Percentiles rank a stretch among this genome's conserved stretches.
Conservation (phyloP, 495 filamentous ascomycete species). For the Daldinia decipiens region DNA sequence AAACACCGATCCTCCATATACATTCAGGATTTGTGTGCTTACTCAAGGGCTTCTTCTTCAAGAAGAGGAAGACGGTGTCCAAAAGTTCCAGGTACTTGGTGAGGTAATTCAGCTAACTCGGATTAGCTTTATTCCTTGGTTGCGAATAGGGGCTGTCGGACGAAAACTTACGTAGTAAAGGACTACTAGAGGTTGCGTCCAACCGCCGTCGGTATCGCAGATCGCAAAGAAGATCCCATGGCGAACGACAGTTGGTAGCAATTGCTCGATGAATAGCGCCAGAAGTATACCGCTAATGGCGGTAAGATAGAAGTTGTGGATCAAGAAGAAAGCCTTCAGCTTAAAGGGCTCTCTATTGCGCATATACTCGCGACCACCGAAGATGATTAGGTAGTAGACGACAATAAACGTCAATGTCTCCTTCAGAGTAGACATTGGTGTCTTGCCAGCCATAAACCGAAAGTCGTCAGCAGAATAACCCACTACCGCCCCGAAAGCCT, state of each 20-base stretch:
- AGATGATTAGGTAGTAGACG: slow-evolving; percentile 79
- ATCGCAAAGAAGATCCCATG: slow-evolving; percentile 78
- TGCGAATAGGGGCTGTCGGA: not conserved
- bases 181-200: slow-evolving; percentile 78
- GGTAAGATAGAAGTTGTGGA: slow-evolving; percentile 85
- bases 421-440: slow-evolving; percentile 76
- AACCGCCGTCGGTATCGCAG: slow-evolving; percentile 76
- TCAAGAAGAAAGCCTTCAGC: slow-evolving; percentile 73
- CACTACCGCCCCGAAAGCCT: slow-evolving; percentile 75
- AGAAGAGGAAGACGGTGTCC: slow-evolving; percentile 82
- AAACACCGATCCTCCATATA: not conserved
- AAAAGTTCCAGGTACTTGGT: slow-evolving; percentile 85
- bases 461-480: slow-evolving; percentile 80
- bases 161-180: slow-evolving; percentile 77
- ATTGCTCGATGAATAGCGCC: slow-evolving; percentile 76
- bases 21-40: slow-evolving; percentile 44
- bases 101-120: slow-evolving; percentile 77
- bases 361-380: slow-evolving; percentile 80
- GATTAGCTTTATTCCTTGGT: slow-evolving; percentile 46
- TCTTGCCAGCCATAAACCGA: slow-evolving; percentile 71
- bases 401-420: slow-evolving; percentile 70
- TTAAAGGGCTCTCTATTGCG: slow-evolving; percentile 72
- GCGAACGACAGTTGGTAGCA: slow-evolving; percentile 73
- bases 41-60: slow-evolving; percentile 90
- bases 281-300: slow-evolving; percentile 73